phyloP scores from a whole-genome alignment of 768 basidiomycete genomes.

The Leccinum subgranulosum region DNA sequence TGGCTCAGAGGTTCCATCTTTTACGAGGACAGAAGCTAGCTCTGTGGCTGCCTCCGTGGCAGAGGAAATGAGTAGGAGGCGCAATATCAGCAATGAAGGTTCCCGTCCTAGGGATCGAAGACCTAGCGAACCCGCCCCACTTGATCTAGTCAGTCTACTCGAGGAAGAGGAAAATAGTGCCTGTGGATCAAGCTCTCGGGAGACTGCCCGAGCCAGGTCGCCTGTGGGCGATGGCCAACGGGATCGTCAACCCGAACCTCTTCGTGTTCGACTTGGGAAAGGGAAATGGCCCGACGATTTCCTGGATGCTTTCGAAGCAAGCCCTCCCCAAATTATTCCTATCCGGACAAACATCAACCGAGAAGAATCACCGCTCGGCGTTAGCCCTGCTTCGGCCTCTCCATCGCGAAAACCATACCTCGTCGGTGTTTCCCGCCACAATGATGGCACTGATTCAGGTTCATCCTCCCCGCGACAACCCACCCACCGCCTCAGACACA shows the following conservation, averaged over 20 bases:
- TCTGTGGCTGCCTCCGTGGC: constrained; percentile 49
- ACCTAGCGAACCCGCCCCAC: constrained; percentile 57
- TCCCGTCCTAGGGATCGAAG: constrained; percentile 51
- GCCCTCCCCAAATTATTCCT: constrained; percentile 31
- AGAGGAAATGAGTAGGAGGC: constrained; percentile 40
- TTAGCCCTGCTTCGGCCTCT: constrained; percentile 41
- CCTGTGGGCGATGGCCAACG: constrained; percentile 19
- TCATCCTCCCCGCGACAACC: constrained; percentile 45
- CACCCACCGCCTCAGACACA: constrained; percentile 62
- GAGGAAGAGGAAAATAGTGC: constrained; percentile 64
- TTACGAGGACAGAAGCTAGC: constrained; percentile 64
- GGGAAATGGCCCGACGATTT: constrained; percentile 87
- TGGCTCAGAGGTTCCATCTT: constrained; percentile 56
- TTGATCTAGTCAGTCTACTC: constrained; percentile 63
- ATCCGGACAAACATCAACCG: constrained; percentile 19
- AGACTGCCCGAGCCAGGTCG: constrained; percentile 23
- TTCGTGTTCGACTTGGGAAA: constrained; percentile 59
- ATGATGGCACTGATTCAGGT: constrained; percentile 46
- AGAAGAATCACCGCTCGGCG: constrained; percentile 16
- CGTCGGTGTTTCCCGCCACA: constrained; percentile 41
- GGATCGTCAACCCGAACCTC: constrained; percentile 30
- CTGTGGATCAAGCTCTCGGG: constrained; percentile 45
- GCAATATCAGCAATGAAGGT: constrained; percentile 24
- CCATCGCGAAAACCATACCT: constrained; percentile 57
- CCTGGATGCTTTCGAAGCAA: constrained; percentile 51